Conservation (phyloP, 2,329 filamentous ascomycete genomes). For the Elsinoe ampelina region DNA sequence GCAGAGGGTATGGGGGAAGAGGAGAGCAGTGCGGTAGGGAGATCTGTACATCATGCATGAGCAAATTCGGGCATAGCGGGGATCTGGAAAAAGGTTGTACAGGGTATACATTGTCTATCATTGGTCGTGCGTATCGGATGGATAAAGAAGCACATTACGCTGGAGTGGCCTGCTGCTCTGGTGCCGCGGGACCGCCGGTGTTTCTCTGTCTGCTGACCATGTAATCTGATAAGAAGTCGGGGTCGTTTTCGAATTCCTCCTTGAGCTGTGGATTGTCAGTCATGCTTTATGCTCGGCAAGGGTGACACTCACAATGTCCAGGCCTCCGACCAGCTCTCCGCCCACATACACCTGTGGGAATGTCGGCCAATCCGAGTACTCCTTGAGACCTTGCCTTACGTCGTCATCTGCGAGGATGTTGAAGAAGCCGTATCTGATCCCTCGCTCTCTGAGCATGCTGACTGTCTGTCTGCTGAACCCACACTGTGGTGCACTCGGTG, state of each 20-base stretch:
- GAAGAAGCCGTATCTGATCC: constrained; percentile 96
- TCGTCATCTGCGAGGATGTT: constrained; percentile 97
- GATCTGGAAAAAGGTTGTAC: not conserved
- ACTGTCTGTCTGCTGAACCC: constrained; percentile 91
- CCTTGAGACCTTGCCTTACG: constrained; percentile 90
- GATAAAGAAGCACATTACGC: constrained; percentile 8
- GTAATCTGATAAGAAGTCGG: constrained; percentile 72
- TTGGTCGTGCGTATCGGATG: not conserved
- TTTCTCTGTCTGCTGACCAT: constrained; percentile 33
- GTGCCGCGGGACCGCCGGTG: constrained; percentile 21
- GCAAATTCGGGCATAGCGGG: not conserved
- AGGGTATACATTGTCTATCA: constrained; percentile 5
- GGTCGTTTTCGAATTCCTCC: constrained; percentile 78
- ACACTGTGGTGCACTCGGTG: constrained; percentile 75
- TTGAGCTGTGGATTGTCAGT: constrained; percentile 57
- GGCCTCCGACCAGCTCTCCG: constrained; percentile 81
- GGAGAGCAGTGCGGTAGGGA: not conserved
- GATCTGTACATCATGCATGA: not conserved
- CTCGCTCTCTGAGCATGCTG: constrained; percentile 73
- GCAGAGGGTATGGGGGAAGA: not conserved
- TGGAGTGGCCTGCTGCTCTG: constrained; percentile 17
- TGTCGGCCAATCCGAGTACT: constrained; percentile 97
- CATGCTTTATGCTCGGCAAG: not conserved
- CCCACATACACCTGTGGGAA: constrained; percentile 91
- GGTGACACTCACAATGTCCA: constrained; percentile 74